Conservation (phyloP, 805 yeast species). For the Yamadazyma olivae region DNA sequence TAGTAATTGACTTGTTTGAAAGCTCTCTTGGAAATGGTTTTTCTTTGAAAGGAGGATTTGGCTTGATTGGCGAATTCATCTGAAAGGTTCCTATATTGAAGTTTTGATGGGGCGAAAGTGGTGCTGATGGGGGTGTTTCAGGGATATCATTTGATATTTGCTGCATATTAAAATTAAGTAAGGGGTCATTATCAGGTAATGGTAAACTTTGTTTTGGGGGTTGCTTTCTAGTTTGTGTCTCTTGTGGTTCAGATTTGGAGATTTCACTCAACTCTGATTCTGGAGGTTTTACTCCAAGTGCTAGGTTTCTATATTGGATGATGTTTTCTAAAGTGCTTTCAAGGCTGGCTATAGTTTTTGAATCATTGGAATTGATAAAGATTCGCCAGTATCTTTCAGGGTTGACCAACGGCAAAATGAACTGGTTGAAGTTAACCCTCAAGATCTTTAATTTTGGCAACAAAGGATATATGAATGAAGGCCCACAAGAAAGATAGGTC, state of each 20-base stretch:
- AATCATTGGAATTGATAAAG: slow-evolving; percentile 31
- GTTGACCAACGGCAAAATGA: slow-evolving; percentile 63
- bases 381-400: slow-evolving; percentile 77
- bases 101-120: slow-evolving; percentile 38
- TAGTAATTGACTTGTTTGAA: slow-evolving; percentile 22
- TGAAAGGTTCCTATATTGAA: too few species aligned
- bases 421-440: slow-evolving; percentile 45
- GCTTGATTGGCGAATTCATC: too few species aligned
- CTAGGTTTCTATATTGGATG: slow-evolving; percentile 40
- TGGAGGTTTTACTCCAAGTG: slow-evolving; percentile 10
- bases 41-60: too few species aligned
- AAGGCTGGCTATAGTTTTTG: slow-evolving; percentile 21
- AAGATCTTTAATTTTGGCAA: slow-evolving; percentile 61
- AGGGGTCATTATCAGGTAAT: slow-evolving; percentile 5
- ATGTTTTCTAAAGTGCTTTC: slow-evolving; percentile 37
- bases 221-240: too few species aligned
- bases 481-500: slow-evolving; percentile 63
- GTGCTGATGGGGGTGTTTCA: slow-evolving; percentile 44
- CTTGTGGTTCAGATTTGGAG: too few species aligned
- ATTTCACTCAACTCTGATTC: too few species aligned
- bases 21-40: too few species aligned
- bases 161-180: slow-evolving; percentile 12
- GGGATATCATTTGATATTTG: slow-evolving; percentile 30
- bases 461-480: slow-evolving; percentile 69
- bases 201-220: slow-evolving; percentile 3